phyloP scores from a whole-genome alignment of 2,329 filamentous ascomycete genomes.

The Akanthomyces uredinophilus region DNA sequence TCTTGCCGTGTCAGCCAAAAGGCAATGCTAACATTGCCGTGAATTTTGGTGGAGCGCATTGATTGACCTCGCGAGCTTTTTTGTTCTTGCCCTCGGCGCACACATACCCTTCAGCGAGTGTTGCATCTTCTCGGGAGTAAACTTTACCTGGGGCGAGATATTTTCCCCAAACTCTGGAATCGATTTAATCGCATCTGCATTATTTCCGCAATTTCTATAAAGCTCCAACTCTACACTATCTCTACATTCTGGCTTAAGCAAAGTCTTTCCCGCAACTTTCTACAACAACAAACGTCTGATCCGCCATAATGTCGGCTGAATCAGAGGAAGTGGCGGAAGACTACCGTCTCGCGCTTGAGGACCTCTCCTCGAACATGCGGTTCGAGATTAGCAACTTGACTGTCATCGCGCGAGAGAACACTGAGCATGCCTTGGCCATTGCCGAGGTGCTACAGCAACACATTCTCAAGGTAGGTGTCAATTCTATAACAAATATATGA shows the following conservation, averaged over 20 bases:
- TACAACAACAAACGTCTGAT: not conserved
- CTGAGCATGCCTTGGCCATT: slow-evolving; percentile 89
- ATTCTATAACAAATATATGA: not conserved
- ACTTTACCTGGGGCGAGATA: not conserved
- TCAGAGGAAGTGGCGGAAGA: slow-evolving; percentile 88
- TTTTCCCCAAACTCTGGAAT: not conserved
- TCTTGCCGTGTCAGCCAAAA: slow-evolving; percentile 7
- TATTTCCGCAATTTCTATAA: not conserved
- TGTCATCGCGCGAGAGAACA: slow-evolving; percentile 95
- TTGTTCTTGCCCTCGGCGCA: slow-evolving; percentile 1
- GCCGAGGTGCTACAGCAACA: slow-evolving; percentile 86
- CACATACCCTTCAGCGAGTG: not conserved
- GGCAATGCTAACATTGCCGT: slow-evolving; percentile 11
- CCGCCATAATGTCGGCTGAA: slow-evolving; percentile 43
- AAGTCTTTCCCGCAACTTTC: not conserved
- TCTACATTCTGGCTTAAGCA: not conserved
- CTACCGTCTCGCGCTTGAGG: slow-evolving; percentile 88
- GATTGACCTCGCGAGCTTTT: slow-evolving; percentile 4
- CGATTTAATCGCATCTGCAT: not conserved
- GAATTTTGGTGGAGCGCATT: slow-evolving; percentile 12
- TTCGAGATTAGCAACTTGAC: slow-evolving; percentile 97
- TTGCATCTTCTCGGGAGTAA: not conserved
- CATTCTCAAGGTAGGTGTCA: slow-evolving; percentile 79
- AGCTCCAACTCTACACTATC: not conserved
- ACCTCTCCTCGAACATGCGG: slow-evolving; percentile 83